Conservation (phyloP, 345 rosid genomes). For the Xanthoceras sorbifolium region DNA sequence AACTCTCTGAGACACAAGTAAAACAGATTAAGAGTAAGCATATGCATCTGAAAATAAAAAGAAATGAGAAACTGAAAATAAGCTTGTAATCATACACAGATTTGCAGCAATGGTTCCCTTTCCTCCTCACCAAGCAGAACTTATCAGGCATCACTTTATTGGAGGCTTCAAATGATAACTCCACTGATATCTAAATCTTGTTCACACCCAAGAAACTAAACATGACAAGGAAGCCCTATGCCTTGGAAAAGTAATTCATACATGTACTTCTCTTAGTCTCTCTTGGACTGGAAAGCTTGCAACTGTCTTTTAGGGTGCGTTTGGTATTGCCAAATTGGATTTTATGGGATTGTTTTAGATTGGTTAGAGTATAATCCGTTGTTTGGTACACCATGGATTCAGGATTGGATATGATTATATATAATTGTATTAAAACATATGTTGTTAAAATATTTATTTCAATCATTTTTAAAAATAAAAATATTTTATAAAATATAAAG, state of each 20-base stretch:
- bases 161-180: not conserved
- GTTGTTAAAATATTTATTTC: too few relatives aligned
- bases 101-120: slow-evolving; percentile 1
- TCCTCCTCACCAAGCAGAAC: slow-evolving; percentile 2
- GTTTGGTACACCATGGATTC: too few relatives aligned
- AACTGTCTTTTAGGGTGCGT: too few relatives aligned
- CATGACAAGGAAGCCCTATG: not conserved
- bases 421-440: too few relatives aligned
- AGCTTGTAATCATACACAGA: not conserved
- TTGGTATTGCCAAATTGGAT: too few relatives aligned
- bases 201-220: not conserved
- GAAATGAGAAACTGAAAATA: not conserved
- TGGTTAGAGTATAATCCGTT: too few relatives aligned
- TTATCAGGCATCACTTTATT: not conserved
- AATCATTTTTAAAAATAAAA: too few relatives aligned
- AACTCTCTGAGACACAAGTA: slow-evolving; percentile 57
- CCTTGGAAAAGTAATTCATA: not conserved
- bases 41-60: slow-evolving; percentile 14
- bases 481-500: too few relatives aligned
- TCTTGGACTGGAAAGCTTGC: not conserved
- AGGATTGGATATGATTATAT: too few relatives aligned
- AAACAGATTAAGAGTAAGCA: slow-evolving; percentile 23
- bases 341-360: too few relatives aligned
- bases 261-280: not conserved
- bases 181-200: not conserved